Evolutionary conservation across 164 flowering plant genomes (phyloP).

Genomic region (Sedum album): DNA sequence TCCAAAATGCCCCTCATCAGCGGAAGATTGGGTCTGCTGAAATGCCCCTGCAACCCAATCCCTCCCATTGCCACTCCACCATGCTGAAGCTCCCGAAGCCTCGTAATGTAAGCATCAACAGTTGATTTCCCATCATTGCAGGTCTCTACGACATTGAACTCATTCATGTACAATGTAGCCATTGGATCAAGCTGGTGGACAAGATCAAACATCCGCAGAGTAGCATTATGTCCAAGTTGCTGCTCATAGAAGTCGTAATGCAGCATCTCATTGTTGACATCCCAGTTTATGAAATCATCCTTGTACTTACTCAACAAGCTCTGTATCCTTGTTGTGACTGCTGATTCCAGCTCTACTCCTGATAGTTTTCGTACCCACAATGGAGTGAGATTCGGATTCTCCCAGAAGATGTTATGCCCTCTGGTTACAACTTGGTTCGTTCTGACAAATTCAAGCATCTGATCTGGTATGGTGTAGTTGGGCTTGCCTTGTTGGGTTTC

Average conservation of each 20-base stretch:
- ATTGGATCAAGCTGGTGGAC: constrained; percentile 64
- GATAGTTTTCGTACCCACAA: constrained; percentile 73
- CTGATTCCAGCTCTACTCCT: constrained; percentile 30
- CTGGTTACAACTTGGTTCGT: constrained; percentile 51
- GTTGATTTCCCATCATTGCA: constrained; percentile 75
- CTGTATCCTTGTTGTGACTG: constrained; percentile 49
- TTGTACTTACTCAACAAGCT: constrained; percentile 66
- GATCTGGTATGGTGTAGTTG: constrained; percentile 71
- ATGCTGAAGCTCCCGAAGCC: constrained; percentile 35
- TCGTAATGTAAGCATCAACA: constrained; percentile 56
- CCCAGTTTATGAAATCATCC: constrained; percentile 87
- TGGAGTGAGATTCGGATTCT: constrained; percentile 62
- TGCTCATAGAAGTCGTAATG: constrained; percentile 80
- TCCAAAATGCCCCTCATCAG: constrained; percentile 70
- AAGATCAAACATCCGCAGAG: constrained; percentile 47
- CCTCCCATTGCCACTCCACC: constrained; percentile 65
- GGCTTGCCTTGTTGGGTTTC: constrained; percentile 59
- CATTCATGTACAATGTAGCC: constrained; percentile 81
- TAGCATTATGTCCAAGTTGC: constrained; percentile 52
- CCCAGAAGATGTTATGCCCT: constrained; percentile 98
- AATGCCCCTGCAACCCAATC: constrained; percentile 82
- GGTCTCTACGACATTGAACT: constrained; percentile 84
- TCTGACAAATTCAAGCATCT: constrained; percentile 60
- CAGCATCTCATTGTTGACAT: constrained; percentile 88
- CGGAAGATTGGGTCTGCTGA: constrained; percentile 62